A percentile compares a stretch with the other conserved stretches of the same genome.
Conservation (phyloP, 116 monocot genomes). For the Trichopus zeylanicus region DNA sequence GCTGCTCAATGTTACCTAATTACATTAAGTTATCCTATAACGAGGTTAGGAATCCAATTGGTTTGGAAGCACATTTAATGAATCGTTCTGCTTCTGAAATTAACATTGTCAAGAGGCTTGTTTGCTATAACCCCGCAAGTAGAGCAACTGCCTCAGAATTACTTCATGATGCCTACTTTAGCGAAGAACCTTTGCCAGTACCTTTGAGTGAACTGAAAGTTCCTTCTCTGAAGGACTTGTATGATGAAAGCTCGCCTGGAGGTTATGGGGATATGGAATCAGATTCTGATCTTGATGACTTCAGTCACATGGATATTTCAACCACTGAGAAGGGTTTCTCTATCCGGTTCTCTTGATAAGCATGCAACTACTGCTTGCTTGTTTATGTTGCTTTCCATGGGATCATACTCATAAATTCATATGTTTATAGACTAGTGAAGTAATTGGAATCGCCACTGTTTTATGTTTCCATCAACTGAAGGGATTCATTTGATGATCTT, state of each 20-base stretch:
- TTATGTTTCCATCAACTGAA: too few species aligned
- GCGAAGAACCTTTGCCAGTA: slow-evolving; percentile 55
- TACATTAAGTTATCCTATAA: slow-evolving; percentile 66
- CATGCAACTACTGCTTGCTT: too few species aligned
- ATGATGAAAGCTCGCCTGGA: slow-evolving; percentile 39
- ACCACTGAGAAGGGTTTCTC: slow-evolving; percentile 44
- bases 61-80: slow-evolving; percentile 48
- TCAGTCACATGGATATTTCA: slow-evolving; percentile 45
- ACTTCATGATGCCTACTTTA: slow-evolving; percentile 55
- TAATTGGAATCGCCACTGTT: too few species aligned
- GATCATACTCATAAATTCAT: too few species aligned
- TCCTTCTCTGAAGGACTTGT: slow-evolving; percentile 29
- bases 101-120: slow-evolving; percentile 40
- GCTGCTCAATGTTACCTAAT: slow-evolving; percentile 74
- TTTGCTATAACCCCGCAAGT: slow-evolving; percentile 52
- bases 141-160: slow-evolving; percentile 57
- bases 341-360: slow-evolving; percentile 12
- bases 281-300: slow-evolving; percentile 64
- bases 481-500: too few species aligned
- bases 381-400: too few species aligned
- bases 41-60: slow-evolving; percentile 54
- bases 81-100: slow-evolving; percentile 43
- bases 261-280: slow-evolving; percentile 24
- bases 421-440: too few species aligned
- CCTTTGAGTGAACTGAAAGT: slow-evolving; percentile 48